phyloP scores from a whole-genome alignment of 2,329 filamentous ascomycete species.

The Colletotrichum costaricense region DNA sequence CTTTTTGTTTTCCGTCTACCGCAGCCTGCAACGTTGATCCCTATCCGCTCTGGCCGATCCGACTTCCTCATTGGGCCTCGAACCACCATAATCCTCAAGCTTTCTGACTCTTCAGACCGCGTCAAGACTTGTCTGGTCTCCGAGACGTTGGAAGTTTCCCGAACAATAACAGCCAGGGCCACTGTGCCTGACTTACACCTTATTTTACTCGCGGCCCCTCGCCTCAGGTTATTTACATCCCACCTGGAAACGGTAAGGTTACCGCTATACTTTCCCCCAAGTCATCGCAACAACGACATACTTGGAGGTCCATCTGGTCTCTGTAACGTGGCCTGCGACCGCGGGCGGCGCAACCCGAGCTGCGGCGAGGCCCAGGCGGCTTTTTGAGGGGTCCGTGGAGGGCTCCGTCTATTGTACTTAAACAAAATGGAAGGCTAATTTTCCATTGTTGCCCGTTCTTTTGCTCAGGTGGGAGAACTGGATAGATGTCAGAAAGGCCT shows the following conservation, averaged over 20 bases:
- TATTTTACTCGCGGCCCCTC: not conserved
- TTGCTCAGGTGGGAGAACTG: not conserved
- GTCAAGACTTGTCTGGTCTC: not conserved
- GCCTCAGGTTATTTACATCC: not conserved
- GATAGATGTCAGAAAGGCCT: not conserved
- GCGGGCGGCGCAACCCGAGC: not conserved
- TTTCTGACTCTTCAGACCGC: not conserved
- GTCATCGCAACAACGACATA: not conserved
- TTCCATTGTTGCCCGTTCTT: not conserved
- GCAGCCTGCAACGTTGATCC: slow-evolving; percentile 8
- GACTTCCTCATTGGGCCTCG: not conserved
- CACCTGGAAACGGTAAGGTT: not conserved
- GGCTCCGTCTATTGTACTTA: not conserved
- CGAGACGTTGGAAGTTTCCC: not conserved
- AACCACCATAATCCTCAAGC: not conserved
- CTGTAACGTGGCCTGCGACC: slow-evolving; percentile 14
- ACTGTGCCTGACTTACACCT: not conserved
- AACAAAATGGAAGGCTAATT: not conserved
- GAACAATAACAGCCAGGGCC: not conserved
- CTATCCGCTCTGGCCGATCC: not conserved
- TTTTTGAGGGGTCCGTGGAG: not conserved
- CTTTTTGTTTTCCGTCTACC: not conserved
- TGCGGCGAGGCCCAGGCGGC: not conserved
- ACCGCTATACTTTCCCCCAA: not conserved
- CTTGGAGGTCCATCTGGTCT: slow-evolving; percentile 3